Percentiles rank a stretch among this genome's conserved stretches.
These are phyloP conservation scores for Laburnicola sp. DNA, from an alignment of 2,329 filamentous ascomycete genomes.

Conservation along the genomic window DNA sequence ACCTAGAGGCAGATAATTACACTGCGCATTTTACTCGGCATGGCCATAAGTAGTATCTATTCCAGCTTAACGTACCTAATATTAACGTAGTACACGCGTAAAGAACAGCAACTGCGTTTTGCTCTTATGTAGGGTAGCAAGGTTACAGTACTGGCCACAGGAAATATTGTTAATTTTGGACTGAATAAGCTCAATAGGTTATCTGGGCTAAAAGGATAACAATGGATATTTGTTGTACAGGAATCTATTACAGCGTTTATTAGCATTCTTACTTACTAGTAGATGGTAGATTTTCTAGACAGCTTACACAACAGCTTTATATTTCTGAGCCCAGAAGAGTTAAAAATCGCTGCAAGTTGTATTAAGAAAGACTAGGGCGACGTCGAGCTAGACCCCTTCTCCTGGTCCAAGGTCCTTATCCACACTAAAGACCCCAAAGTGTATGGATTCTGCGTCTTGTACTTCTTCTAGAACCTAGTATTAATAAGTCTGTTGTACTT, in stretches of 20 bases:
- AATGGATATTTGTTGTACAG: slow-evolving; percentile 71
- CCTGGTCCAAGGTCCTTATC: slow-evolving; percentile 57
- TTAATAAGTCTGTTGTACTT: slow-evolving; percentile 69
- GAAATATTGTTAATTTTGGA: slow-evolving; percentile 68
- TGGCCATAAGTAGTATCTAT: slow-evolving; percentile 58
- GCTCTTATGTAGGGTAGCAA: slow-evolving; percentile 67
- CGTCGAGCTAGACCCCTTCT: slow-evolving; percentile 59
- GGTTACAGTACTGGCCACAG: slow-evolving; percentile 67
- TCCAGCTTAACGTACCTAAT: slow-evolving; percentile 57
- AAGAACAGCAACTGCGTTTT: slow-evolving; percentile 67
- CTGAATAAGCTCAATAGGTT: slow-evolving; percentile 65
- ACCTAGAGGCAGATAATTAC: slow-evolving; percentile 72
- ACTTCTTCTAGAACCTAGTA: slow-evolving; percentile 69
- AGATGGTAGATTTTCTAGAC: slow-evolving; percentile 72
- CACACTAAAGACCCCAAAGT: slow-evolving; percentile 64
- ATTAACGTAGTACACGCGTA: slow-evolving; percentile 66
- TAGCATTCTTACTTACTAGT: slow-evolving; percentile 66
- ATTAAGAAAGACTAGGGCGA: slow-evolving; percentile 66
- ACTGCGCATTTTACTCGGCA: slow-evolving; percentile 66
- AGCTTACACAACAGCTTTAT: slow-evolving; percentile 58
- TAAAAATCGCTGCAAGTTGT: slow-evolving; percentile 58
- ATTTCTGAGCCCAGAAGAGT: slow-evolving; percentile 62
- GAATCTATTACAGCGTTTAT: slow-evolving; percentile 63
- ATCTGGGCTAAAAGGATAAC: slow-evolving; percentile 63
- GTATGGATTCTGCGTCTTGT: slow-evolving; percentile 66